Base-by-base conservation (phyloP, 805 yeast species). In the Saccharomycopsis olivae region DNA sequence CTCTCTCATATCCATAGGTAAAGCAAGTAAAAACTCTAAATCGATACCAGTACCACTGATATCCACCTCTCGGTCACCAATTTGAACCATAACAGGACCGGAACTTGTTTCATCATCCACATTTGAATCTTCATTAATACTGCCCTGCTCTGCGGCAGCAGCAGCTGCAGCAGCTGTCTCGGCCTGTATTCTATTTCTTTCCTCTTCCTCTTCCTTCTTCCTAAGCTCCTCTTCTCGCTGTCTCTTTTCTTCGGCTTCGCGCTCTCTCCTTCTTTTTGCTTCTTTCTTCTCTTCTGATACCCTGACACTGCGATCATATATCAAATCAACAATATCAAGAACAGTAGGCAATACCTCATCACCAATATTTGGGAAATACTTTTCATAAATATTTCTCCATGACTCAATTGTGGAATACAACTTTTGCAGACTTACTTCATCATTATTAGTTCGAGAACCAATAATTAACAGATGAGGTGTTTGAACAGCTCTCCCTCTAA, bases 1-100 rank as follows among this genome's bases (percentile, higher is more conserved):
- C 47, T 86, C 94, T 36, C 96, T 66, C 83, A 88, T 82, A 39
- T 84, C 92, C 33, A 85, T 95, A 0, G 96, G 96, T 28, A 88
- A 66, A 0, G 95, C 96, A 51, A 79, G 81, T 45, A 88, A 65
- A 55, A 86, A 88, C 49, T 83, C 89, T 0, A 95, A 94, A 59
- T 88, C 96, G 43, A 88, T 85, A 40, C 84, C 96, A 2, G 95
- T 78, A 0, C 92, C 94, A 30, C 88, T 72, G 28, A 88, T 82
- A 53, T 88, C 94, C 27, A 88, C 87, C 37, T 77, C 76, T 20
- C 78, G 60, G 18, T 81, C 94, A 31, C 86, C 87, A 48, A 88
- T 79, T 10, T 65, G 65, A 3, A 88, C 86, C 62, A 68, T 70
- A 0, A 82, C 65, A 0, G 94, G 88, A 13, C 69, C 68, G 28